These are phyloP conservation scores for Lumnitzera littorea DNA, from an alignment of 345 rosid genomes.

Conservation along the genomic window DNA sequence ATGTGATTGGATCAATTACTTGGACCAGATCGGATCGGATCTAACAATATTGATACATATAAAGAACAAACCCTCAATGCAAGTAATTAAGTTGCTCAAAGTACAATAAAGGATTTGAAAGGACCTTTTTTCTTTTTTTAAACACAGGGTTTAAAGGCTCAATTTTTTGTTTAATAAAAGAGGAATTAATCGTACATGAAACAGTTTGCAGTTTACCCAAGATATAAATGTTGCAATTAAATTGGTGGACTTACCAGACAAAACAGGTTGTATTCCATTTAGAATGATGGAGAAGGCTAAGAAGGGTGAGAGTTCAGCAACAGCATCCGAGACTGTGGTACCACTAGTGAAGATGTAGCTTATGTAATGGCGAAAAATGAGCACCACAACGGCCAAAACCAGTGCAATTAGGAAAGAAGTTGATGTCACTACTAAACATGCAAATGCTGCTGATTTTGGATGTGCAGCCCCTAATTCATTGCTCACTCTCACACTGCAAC, in stretches of 20 bases:
- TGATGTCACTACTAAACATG: slow-evolving; percentile 35
- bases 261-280: slow-evolving; percentile 62
- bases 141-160: too few species aligned
- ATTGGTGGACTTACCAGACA: slow-evolving; percentile 31
- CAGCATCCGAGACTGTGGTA: slow-evolving; percentile 40
- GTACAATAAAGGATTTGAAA: too few species aligned
- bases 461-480: slow-evolving; percentile 57
- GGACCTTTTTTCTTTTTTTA: too few species aligned
- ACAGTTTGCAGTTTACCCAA: too few species aligned
- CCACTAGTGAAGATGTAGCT: slow-evolving; percentile 52
- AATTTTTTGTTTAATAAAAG: too few species aligned
- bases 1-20: too few species aligned
- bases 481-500: slow-evolving; percentile 50
- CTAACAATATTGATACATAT: too few species aligned
- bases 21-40: too few species aligned
- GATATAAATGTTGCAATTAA: background rate
- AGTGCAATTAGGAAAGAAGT: slow-evolving; percentile 31
- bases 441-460: slow-evolving; percentile 47
- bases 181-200: too few species aligned
- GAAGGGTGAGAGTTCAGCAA: slow-evolving; percentile 45
- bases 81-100: too few species aligned
- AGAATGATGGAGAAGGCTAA: slow-evolving; percentile 45
- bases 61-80: too few species aligned
- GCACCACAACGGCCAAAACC: slow-evolving; percentile 26
- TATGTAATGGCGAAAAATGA: slow-evolving; percentile 31